Conservation (phyloP, 306 rosid genomes). For the Lotus japonicus region DNA sequence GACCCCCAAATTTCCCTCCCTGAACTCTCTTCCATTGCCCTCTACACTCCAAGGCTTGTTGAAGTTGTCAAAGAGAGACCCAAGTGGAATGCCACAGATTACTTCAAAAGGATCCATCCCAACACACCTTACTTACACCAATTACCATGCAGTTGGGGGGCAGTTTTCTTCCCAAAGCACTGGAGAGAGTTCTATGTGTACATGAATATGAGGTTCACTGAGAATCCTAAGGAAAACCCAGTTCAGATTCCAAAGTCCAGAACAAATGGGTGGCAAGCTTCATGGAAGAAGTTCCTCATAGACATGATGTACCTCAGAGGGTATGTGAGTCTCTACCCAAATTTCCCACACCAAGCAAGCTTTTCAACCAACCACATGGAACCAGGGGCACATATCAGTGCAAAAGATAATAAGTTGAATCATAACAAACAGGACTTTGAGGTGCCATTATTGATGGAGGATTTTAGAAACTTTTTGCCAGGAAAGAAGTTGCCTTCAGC, state of each 20-base stretch:
- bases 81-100: slow-evolving; percentile 80
- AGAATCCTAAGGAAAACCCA: slow-evolving; percentile 71
- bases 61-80: slow-evolving; percentile 97
- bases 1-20: slow-evolving; percentile 88
- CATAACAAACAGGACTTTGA: slow-evolving; percentile 81
- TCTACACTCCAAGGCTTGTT: slow-evolving; percentile 82
- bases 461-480: slow-evolving; percentile 56
- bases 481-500: slow-evolving; percentile 73
- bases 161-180: slow-evolving; percentile 94
- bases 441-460: slow-evolving; percentile 76
- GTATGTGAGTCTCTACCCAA: slow-evolving; percentile 85
- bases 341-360: slow-evolving; percentile 88
- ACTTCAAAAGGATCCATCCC: slow-evolving; percentile 68
- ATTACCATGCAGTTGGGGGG: slow-evolving; percentile 95
- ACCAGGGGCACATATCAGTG: slow-evolving; percentile 97
- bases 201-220: slow-evolving; percentile 88
- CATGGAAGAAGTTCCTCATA: slow-evolving; percentile 94
- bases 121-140: slow-evolving; percentile 95
- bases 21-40: slow-evolving; percentile 80
- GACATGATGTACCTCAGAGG: slow-evolving; percentile 99
- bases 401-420: slow-evolving; percentile 67
- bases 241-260: slow-evolving; percentile 93
- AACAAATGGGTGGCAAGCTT: slow-evolving; percentile 99
- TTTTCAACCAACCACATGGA: slow-evolving; percentile 97
- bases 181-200: slow-evolving; percentile 98